Conservation (phyloP, 257 asterid genomes). For the Lavandula angustifolia region DNA sequence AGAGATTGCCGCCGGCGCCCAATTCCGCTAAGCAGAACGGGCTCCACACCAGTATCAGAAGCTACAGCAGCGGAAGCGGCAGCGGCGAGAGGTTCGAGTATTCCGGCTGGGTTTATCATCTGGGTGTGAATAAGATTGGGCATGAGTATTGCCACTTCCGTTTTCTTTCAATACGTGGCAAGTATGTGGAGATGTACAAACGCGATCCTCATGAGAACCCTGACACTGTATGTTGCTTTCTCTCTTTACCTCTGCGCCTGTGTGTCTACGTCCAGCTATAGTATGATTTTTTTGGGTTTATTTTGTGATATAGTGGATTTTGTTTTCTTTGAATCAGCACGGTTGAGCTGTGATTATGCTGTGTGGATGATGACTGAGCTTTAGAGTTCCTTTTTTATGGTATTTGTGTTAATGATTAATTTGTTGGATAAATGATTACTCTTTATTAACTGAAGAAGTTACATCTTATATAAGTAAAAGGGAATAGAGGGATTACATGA, state of each 20-base stretch:
- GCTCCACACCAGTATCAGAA: conserved; percentile 27
- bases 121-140: conserved; percentile 76
- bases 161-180: conserved; percentile 62
- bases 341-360: background rate
- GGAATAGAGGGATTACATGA: background rate
- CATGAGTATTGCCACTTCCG: conserved; percentile 75
- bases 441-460: background rate
- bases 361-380: background rate
- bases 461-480: background rate
- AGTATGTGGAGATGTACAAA: conserved; percentile 70
- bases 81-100: conserved; percentile 49
- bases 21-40: conserved; percentile 25
- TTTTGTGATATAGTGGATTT: too few species aligned
- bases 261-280: background rate
- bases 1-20: conserved; percentile 23
- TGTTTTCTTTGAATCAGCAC: background rate
- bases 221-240: conserved; percentile 53
- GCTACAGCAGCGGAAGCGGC: conserved; percentile 30
- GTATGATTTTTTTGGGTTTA: background rate
- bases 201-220: conserved; percentile 71
- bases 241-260: background rate
- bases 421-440: conserved; percentile 5
- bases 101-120: conserved; percentile 80
- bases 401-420: conserved; percentile 21
- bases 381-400: background rate